Conservation (phyloP, 192 early-diverging fungal species). For the Umbelopsis vinacea region DNA sequence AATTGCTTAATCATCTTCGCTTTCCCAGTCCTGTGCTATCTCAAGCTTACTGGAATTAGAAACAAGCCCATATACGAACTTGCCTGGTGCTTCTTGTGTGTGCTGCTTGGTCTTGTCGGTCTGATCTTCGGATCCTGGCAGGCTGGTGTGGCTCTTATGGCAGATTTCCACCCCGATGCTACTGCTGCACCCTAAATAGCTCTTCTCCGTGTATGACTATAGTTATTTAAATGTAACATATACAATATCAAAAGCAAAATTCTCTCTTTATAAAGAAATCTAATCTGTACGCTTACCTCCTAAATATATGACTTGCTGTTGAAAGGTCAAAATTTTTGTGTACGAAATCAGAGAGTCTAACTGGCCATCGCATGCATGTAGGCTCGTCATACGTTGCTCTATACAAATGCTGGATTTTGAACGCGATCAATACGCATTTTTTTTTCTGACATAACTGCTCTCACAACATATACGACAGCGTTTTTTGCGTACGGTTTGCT, state of each 20-base stretch:
- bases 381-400: no score
- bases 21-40: conserved; percentile 78
- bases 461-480: no score
- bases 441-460: no score
- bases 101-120: conserved; percentile 65
- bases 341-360: no score
- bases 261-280: neutral
- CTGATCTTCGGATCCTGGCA: conserved; percentile 69
- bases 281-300: neutral
- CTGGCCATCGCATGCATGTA: no score
- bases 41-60: conserved; percentile 66
- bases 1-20: conserved; percentile 85
- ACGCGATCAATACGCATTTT: no score
- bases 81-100: conserved; percentile 54
- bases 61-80: conserved; percentile 48
- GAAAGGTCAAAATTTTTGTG: no score
- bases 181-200: neutral
- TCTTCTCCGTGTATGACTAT: neutral
- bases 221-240: conserved; percentile 7
- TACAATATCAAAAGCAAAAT: neutral
- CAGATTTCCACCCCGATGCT: conserved; percentile 34
- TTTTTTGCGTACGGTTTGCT: no score
- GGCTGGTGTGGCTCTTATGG: conserved; percentile 55
- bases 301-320: no score
- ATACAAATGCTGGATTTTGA: no score